Evolutionary conservation across 2,329 filamentous ascomycete genomes (phyloP).

Genomic region (Acephala macrosclerotiorum): DNA sequence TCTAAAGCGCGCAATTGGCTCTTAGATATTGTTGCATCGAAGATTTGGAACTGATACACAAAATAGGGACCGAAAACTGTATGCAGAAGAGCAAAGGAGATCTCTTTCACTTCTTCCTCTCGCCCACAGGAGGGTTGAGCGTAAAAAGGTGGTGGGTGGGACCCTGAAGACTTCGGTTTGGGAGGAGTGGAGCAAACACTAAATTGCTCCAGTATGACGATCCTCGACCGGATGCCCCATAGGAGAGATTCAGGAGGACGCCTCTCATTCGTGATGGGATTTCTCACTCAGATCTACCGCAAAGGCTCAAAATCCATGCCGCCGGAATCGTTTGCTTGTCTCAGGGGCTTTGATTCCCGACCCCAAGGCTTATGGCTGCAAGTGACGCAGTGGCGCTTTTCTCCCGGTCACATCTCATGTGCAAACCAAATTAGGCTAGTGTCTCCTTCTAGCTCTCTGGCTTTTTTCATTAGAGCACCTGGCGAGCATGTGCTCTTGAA

Average conservation of each 20-base stretch:
- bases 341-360: no score
- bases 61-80: no score
- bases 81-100: no score
- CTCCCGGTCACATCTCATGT: not conserved
- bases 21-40: not conserved
- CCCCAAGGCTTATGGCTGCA: not conserved
- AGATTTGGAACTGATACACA: not conserved
- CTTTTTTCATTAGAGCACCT: not conserved
- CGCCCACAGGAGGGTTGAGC: not conserved
- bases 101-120: not conserved
- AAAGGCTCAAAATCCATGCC: not conserved
- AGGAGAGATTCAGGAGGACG: no score
- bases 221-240: no score
- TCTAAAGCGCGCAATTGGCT: not conserved
- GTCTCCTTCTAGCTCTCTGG: not conserved
- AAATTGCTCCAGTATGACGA: not conserved
- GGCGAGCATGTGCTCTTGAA: not conserved
- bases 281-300: slow-evolving; percentile 2
- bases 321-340: not conserved
- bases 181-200: not conserved
- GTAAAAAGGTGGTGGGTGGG: not conserved
- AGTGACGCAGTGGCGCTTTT: slow-evolving; percentile 13
- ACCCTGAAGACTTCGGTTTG: not conserved
- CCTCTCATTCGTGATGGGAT: not conserved
- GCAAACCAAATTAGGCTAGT: not conserved